Evolutionary conservation across 2,329 filamentous ascomycete genomes (phyloP).

Genomic region (Annulohypoxylon truncatum): DNA sequence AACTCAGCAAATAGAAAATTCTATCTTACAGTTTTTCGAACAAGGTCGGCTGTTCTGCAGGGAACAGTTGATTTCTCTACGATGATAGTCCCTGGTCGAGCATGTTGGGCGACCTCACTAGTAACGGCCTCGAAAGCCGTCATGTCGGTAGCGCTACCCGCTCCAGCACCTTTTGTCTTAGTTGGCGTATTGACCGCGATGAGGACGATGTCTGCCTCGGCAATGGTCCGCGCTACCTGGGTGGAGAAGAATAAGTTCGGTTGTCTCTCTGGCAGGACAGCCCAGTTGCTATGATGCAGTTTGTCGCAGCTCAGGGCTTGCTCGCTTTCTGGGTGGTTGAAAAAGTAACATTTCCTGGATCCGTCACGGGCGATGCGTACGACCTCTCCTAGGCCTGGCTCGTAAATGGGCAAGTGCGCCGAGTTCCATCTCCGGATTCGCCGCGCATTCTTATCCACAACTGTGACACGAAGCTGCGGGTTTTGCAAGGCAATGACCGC

Average conservation of each 20-base stretch:
- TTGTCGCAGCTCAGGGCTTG: background rate
- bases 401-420: slow-evolving; percentile 78
- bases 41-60: slow-evolving; percentile 76
- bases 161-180: slow-evolving; percentile 75
- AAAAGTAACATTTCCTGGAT: slow-evolving; percentile 57
- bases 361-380: slow-evolving; percentile 73
- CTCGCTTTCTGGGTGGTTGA: slow-evolving; percentile 50
- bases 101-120: slow-evolving; percentile 73
- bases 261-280: slow-evolving; percentile 57
- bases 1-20: background rate
- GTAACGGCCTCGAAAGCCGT: slow-evolving; percentile 77
- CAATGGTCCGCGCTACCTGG: slow-evolving; percentile 70
- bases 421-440: slow-evolving; percentile 81
- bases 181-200: slow-evolving; percentile 85
- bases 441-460: slow-evolving; percentile 75
- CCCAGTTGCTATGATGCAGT: slow-evolving; percentile 16
- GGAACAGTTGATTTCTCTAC: slow-evolving; percentile 88
- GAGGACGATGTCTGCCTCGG: slow-evolving; percentile 77
- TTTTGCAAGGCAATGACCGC: slow-evolving; percentile 80
- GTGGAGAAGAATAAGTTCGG: slow-evolving; percentile 81
- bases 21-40: slow-evolving; percentile 71
- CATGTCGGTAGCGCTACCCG: slow-evolving; percentile 78
- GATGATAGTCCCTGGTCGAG: slow-evolving; percentile 75
- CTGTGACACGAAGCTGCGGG: slow-evolving; percentile 75
- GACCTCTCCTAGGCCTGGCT: slow-evolving; percentile 76